Evolutionary conservation across 108 stramenopile genomes (phyloP), one percentile per base, ranked within the genome.

Genomic region (Halocafeteria seosinensis): DNA sequence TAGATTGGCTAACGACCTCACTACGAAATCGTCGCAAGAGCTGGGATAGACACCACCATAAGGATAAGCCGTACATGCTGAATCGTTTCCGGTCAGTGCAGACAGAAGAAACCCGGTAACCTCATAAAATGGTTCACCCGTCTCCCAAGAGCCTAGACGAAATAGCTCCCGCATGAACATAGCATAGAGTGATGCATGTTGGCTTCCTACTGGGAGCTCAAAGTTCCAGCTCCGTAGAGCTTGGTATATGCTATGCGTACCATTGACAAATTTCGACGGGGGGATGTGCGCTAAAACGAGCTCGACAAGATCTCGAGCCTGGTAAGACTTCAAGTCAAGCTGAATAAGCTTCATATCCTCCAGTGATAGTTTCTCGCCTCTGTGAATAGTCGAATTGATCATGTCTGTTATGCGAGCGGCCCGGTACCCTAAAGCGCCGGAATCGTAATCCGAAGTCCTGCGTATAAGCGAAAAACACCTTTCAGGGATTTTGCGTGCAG

Each of bases 351-450:
- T 31, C 59, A 67, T 67, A 29, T 3, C 34, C 1, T 3, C 27
- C 13, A 25, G 23, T 0, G 58, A 25, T 3, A 65, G 66, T 1
- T 61, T 65, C n/a, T n/a, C n/a, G n/a, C n/a, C n/a, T n/a, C n/a
- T n/a, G n/a, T n/a, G n/a, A n/a, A n/a, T n/a, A n/a, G n/a, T n/a
- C n/a, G n/a, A n/a, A n/a, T n/a, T n/a, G 27, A 67, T n/a, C n/a
- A 67, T 24, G 23, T 67, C 38, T 5, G 66, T 42, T 38, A 67
- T 67, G 11, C 66, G 61, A 32, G 59, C 50, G n/a, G 66, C 66
- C 13, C 66, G 34, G 30, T 67, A 67, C n/a, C n/a, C n/a, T n/a
- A n/a, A n/a, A n/a, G n/a, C n/a, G n/a, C n/a, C n/a, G n/a, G n/a
- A n/a, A n/a, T n/a, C n/a, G n/a, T n/a, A n/a, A n/a, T n/a, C n/a